phyloP scores from a whole-genome alignment of 495 filamentous ascomycete genomes.

The Trichoderma virens region DNA sequence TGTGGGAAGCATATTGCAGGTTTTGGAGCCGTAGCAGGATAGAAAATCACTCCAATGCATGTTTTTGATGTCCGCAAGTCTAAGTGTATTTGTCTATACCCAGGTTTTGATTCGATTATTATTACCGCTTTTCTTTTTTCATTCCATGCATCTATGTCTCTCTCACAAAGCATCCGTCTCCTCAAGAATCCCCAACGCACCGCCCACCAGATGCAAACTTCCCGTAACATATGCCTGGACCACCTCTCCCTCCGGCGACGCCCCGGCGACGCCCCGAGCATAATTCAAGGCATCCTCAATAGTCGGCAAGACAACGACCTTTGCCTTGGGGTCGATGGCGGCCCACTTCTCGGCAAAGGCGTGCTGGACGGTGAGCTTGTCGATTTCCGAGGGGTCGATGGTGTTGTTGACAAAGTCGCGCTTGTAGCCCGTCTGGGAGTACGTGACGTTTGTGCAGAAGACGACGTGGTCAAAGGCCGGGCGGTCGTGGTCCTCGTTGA shows the following conservation, averaged over 20 bases:
- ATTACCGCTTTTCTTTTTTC: not conserved
- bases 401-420: constrained; percentile 72
- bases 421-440: constrained; percentile 59
- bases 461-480: constrained; percentile 67
- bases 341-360: constrained; percentile 67
- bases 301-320: constrained; percentile 60
- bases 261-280: constrained; percentile 45
- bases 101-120: not conserved
- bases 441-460: constrained; percentile 87
- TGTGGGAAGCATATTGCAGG: constrained; percentile 72
- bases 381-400: constrained; percentile 57
- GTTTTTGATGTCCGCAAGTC: not conserved
- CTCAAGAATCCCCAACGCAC: constrained; percentile 44
- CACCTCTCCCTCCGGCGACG: constrained; percentile 20
- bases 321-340: constrained; percentile 50
- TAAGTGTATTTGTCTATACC: constrained; percentile 14
- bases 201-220: constrained; percentile 55
- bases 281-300: constrained; percentile 80
- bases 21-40: constrained; percentile 48
- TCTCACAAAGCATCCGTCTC: constrained; percentile 32
- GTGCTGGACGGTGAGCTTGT: constrained; percentile 63
- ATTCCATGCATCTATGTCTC: not conserved
- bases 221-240: constrained; percentile 52
- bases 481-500: constrained; percentile 28
- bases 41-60: constrained; percentile 4